Base-by-base conservation (phyloP, 352 stramenopile species). In the Pythium myriotylum region DNA sequence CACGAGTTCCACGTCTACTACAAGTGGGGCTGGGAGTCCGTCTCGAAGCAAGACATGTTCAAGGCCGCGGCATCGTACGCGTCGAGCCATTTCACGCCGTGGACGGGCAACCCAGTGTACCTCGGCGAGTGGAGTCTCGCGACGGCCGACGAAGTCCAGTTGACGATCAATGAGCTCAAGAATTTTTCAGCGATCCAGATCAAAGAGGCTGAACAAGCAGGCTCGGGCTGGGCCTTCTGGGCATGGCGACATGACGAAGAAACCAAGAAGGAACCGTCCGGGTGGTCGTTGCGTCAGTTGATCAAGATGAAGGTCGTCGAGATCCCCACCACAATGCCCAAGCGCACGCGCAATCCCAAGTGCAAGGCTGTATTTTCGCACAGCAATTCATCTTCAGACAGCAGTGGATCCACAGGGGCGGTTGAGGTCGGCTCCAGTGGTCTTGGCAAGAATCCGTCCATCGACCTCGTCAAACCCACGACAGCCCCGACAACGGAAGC, bases 41-140 rank as follows among this genome's bases (percentile, higher is more conserved):
- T 61, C 17, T 67, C 22, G 9, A 70, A 81, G 37, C 24, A 52
- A 13, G 24, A 55, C n/a, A 45, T 74, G 10, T 41, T 76, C 14
- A 26, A 62, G 19, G 16, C 48, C 3, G 27, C 27, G 0, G 42
- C 41, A 4, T 26, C 24, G 24, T 52, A 52, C 46, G 24, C 46
- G 23, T 26, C 23, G 23, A 29, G 23, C 10, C 35, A 39, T 19
- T 29, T 33, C 46, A 4, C 20, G 2, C 46, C 46, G 0, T 78
- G 70, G 67, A 5, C 8, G 2, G 70, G 66, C 23, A 79, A 77
- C 50, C 47, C 39, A 23, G 61, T 88, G 2, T 79, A 81, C 50
- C 26, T 84, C 27, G 78, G 76, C 10, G 74, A 88, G 47, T 86
- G 79, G 72, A 74, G 65, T 51, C 66, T 86, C 47, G 59, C 66